phyloP scores from a whole-genome alignment of 768 basidiomycete genomes.

The Imleria badia region DNA sequence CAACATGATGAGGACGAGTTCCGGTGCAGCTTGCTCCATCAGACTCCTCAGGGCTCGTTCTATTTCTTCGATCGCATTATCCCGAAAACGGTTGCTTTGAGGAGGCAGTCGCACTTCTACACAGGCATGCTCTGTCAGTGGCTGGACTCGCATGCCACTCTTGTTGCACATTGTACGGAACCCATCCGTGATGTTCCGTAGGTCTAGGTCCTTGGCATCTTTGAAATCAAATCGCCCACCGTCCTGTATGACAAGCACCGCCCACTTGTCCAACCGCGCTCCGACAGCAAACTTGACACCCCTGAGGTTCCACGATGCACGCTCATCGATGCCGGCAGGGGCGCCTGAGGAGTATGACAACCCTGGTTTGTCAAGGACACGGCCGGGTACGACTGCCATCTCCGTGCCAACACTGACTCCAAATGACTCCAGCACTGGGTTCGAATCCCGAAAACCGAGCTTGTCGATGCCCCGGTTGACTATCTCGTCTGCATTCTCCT shows the following conservation, averaged over 20 bases:
- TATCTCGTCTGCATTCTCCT: slow-evolving; percentile 46
- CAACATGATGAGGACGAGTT: slow-evolving; percentile 44
- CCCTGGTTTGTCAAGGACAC: slow-evolving; percentile 45
- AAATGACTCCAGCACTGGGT: slow-evolving; percentile 39
- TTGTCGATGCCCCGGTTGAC: slow-evolving; percentile 39
- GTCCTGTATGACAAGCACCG: slow-evolving; percentile 66
- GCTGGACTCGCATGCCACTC: slow-evolving; percentile 58
- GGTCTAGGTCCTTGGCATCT: slow-evolving; percentile 46
- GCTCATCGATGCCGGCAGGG: slow-evolving; percentile 33
- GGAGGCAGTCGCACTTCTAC: slow-evolving; percentile 44
- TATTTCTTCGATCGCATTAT: slow-evolving; percentile 40
- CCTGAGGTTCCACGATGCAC: slow-evolving; percentile 53
- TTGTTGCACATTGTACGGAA: slow-evolving; percentile 61
- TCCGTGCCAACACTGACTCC: slow-evolving; percentile 44
- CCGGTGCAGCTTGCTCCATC: background rate
- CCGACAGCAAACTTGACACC: slow-evolving; percentile 59
- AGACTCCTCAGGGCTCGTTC: background rate
- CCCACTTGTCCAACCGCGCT: slow-evolving; percentile 58
- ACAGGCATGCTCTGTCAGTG: slow-evolving; percentile 29
- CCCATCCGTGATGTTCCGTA: slow-evolving; percentile 42
- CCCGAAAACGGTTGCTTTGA: slow-evolving; percentile 49
- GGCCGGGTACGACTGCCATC: slow-evolving; percentile 56
- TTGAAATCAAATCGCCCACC: slow-evolving; percentile 53
- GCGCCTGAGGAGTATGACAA: slow-evolving; percentile 39
- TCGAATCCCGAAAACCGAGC: slow-evolving; percentile 40